Conservation (phyloP, 495 filamentous ascomycete species). For the Jackrogersella minutella region DNA sequence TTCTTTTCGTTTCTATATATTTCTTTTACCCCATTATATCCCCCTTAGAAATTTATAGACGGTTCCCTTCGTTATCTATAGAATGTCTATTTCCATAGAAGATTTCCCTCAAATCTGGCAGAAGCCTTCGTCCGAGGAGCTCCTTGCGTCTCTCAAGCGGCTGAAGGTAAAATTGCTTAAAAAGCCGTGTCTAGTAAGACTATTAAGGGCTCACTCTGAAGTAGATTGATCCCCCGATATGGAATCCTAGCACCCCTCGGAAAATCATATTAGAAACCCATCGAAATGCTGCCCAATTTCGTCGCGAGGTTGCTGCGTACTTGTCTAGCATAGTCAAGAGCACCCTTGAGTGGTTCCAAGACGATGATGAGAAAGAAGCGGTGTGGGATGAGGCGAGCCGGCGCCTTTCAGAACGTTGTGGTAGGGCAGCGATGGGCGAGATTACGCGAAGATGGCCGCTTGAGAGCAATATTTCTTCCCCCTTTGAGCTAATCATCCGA, state of each 20-base stretch:
- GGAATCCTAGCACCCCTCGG: conserved; percentile 44
- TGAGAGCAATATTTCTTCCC: conserved; percentile 31
- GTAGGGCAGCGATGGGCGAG: conserved; percentile 75
- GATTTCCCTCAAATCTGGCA: conserved; percentile 57
- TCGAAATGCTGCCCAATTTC: conserved; percentile 40
- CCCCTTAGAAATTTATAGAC: conserved; percentile 16
- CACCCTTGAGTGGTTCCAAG: conserved; percentile 74
- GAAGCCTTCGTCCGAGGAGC: conserved; percentile 50
- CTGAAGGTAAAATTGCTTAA: conserved; percentile 42
- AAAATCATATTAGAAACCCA: conserved; percentile 46
- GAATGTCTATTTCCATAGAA: conserved; percentile 33
- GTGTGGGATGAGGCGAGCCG: conserved; percentile 82
- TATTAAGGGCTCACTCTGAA: conserved; percentile 2
- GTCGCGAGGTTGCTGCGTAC: conserved; percentile 62
- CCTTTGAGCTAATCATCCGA: conserved; percentile 72
- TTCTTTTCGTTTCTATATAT: conserved; percentile 10
- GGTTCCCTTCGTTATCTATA: background rate
- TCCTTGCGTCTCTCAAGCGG: conserved; percentile 48
- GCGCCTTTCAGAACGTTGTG: conserved; percentile 83
- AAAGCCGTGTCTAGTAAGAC: background rate
- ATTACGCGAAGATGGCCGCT: conserved; percentile 79
- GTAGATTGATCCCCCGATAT: conserved; percentile 51
- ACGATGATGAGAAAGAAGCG: conserved; percentile 72
- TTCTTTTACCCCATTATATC: background rate
- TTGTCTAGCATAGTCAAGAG: conserved; percentile 80